These are phyloP conservation scores for Salinomyces thailandicus DNA, from an alignment of 2,329 filamentous ascomycete species.

Conservation along the genomic window DNA sequence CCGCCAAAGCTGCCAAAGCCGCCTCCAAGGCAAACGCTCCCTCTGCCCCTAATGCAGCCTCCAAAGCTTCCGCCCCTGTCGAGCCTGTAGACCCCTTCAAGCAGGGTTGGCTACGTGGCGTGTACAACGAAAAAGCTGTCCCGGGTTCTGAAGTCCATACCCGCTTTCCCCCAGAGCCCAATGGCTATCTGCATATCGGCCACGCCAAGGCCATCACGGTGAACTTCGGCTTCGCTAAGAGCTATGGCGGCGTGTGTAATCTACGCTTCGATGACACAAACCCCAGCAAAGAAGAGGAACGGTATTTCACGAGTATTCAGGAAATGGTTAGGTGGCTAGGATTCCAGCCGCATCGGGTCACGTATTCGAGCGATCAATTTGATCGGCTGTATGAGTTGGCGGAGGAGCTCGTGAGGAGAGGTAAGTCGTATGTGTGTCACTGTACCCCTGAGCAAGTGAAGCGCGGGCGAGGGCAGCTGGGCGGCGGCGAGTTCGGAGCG, in stretches of 20 bases:
- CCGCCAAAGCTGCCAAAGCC: constrained; percentile 34
- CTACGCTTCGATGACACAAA: constrained; percentile 91
- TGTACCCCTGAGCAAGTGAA: constrained; percentile 79
- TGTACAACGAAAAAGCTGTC: constrained; percentile 41
- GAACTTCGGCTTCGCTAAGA: constrained; percentile 88
- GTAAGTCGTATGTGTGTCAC: constrained; percentile 71
- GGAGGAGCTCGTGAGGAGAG: constrained; percentile 67
- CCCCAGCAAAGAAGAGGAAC: constrained; percentile 82
- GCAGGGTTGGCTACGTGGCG: constrained; percentile 40
- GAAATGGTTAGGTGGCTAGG: constrained; percentile 82
- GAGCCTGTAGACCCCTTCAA: constrained; percentile 36
- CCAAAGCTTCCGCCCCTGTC: constrained; percentile 10
- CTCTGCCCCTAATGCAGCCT: constrained; percentile 1
- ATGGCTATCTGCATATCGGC: constrained; percentile 86
- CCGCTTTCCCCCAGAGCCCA: constrained; percentile 54
- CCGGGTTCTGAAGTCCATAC: constrained; percentile 31
- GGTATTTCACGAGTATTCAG: constrained; percentile 79
- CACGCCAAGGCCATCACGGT: constrained; percentile 93
- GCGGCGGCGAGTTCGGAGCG: constrained; percentile 52
- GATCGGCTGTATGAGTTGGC: constrained; percentile 78
- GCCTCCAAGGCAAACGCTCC: constrained; percentile 28
- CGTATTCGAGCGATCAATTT: constrained; percentile 86
- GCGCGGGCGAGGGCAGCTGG: constrained; percentile 63
- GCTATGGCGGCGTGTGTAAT: constrained; percentile 67
- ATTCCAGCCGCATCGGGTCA: constrained; percentile 68